Evolutionary conservation across 2,329 filamentous ascomycete species (phyloP), one percentile per base, ranked within the genome.

Genomic region (Aspergillus japonicus): DNA sequence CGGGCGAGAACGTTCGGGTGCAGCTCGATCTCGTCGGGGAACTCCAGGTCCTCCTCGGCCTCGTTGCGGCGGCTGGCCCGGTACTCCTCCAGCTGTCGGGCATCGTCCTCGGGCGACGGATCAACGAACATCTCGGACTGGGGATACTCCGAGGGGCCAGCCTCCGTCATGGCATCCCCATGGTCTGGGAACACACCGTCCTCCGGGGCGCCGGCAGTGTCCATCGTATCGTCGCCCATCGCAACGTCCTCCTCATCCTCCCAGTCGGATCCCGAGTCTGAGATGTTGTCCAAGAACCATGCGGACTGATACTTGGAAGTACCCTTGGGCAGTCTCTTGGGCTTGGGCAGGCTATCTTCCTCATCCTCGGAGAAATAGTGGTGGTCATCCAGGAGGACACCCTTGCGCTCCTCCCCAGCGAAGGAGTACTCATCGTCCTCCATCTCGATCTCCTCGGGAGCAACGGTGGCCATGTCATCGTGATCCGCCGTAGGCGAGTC

Each of bases 341-440:
- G 90, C 33, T 80, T 78, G 39, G 82, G 77, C 19, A 86, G 80
- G 19, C 83, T 80, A 56, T 87, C 81, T 4, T 76, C 78, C 56
- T 95, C 89, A 50, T 95, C 92, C 48, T 98, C 94, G 0, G 93
- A 93, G 72, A 98, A 99, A 76, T 99, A 99, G 73, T 98, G 94
- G 74, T 99, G 94, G 66, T 98, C 94, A 67, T 99, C 95, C 10
- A 99, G 82, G 47, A 99, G 80, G 1, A 99, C 95, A 64, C 94
- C 95, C 77, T 94, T 96, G 71, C 88, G 88, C 48, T 83, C 81
- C 2, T 81, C 79, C 23, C 82, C 78, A 3, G 81, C 82, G 69
- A 84, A 66, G 62, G 81, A 73, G 68, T 82, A 71, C 23, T 85
- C 85, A 23, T 86, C 84, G 62, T 91, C 89, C 24, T 86, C 81